phyloP scores from a whole-genome alignment of 768 basidiomycete species.

The Lanmaoa pseudosensibilis region DNA sequence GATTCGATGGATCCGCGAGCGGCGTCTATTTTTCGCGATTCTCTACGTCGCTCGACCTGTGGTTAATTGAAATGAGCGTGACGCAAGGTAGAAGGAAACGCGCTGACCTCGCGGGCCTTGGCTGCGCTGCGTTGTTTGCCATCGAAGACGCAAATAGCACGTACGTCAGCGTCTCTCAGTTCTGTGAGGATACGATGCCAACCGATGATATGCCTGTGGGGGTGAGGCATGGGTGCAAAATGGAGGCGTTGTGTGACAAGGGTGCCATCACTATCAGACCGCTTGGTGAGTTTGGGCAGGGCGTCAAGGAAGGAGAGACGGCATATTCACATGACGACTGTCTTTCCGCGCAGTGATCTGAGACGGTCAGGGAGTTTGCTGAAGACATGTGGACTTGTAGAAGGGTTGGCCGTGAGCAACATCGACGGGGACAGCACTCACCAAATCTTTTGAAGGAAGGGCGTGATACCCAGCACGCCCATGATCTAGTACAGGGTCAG shows the following conservation, averaged over 20 bases:
- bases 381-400: conserved; percentile 61
- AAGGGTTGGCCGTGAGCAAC: background rate
- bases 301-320: background rate
- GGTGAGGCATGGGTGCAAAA: conserved; percentile 64
- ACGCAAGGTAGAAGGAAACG: background rate
- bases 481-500: conserved; percentile 33
- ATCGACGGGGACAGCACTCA: conserved; percentile 28
- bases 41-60: conserved; percentile 57
- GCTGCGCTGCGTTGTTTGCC: conserved; percentile 65
- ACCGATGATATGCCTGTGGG: conserved; percentile 68
- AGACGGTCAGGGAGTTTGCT: conserved; percentile 65
- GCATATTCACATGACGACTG: conserved; percentile 64
- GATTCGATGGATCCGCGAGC: conserved; percentile 59
- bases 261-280: conserved; percentile 69
- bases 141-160: conserved; percentile 78
- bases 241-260: conserved; percentile 83
- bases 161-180: conserved; percentile 53
- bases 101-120: conserved; percentile 67
- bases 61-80: conserved; percentile 2
- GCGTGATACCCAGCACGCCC: conserved; percentile 71
- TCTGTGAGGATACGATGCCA: conserved; percentile 75
- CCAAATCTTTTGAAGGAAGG: conserved; percentile 70
- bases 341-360: conserved; percentile 59
- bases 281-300: background rate
- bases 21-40: conserved; percentile 45